A percentile compares a stretch with the other conserved stretches of the same genome.
phyloP scores from a whole-genome alignment of 2,329 filamentous ascomycete genomes.

The Penicillium frequentans region DNA sequence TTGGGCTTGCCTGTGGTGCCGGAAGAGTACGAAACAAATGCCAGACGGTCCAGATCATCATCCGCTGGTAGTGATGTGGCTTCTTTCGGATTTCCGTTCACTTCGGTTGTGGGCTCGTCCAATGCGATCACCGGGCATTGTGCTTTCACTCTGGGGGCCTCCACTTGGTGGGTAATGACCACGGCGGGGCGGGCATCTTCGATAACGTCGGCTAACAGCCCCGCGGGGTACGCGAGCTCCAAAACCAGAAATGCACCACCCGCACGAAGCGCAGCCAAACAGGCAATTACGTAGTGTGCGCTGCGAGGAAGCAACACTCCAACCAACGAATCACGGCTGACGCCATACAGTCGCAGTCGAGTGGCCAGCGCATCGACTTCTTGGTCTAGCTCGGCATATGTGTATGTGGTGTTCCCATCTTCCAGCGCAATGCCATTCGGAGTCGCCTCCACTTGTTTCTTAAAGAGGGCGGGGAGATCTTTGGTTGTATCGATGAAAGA shows the following conservation, averaged over 20 bases:
- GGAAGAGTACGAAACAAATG: conserved; percentile 79
- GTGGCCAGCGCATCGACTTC: conserved; percentile 65
- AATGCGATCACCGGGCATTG: conserved; percentile 63
- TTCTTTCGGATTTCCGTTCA: conserved; percentile 44
- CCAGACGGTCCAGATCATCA: conserved; percentile 70
- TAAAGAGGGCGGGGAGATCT: conserved; percentile 72
- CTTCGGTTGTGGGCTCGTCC: conserved; percentile 47
- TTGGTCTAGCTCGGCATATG: conserved; percentile 70
- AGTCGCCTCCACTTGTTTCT: conserved; percentile 65
- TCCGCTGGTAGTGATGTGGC: conserved; percentile 57
- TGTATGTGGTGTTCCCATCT: conserved; percentile 66
- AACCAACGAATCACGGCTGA: conserved; percentile 71
- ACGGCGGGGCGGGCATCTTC: conserved; percentile 72
- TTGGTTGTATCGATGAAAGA: conserved; percentile 68
- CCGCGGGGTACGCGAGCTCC: conserved; percentile 75
- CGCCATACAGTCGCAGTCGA: conserved; percentile 65
- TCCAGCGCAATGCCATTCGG: conserved; percentile 71
- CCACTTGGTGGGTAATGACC: conserved; percentile 66
- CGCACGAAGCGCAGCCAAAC: conserved; percentile 72
- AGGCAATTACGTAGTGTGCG: conserved; percentile 77
- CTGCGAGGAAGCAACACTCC: conserved; percentile 74
- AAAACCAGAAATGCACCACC: conserved; percentile 79
- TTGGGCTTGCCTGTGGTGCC: conserved; percentile 79
- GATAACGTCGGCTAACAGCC: conserved; percentile 72
- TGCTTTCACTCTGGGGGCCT: conserved; percentile 65